Percentiles rank a stretch among this genome's conserved stretches.
These are phyloP conservation scores for Hypoxylon sp. DNA, from an alignment of 2,329 filamentous ascomycete species.

Conservation along the genomic window DNA sequence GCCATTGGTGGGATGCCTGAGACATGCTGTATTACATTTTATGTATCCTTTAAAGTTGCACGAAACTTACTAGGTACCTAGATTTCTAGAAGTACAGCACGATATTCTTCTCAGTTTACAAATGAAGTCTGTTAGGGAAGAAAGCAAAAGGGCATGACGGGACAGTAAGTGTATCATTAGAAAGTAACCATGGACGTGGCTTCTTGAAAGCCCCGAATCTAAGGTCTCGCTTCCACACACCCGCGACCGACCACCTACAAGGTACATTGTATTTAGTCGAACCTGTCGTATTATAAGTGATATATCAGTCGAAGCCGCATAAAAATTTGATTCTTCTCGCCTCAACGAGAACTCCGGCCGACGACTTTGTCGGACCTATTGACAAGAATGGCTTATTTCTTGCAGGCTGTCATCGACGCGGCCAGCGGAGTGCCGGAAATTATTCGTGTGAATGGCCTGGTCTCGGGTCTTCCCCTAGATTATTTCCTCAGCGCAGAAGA, in stretches of 20 bases:
- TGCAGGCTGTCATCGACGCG: constrained; percentile 3
- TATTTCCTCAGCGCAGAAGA: constrained; percentile 18
- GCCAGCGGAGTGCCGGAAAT: constrained; percentile 33
- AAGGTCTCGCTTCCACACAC: not conserved
- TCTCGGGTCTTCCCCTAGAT: constrained; percentile 29
- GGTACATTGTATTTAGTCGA: not conserved
- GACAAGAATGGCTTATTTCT: constrained; percentile 8
- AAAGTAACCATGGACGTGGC: not conserved
- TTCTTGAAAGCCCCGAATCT: constrained; percentile 11
- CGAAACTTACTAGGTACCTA: no score
- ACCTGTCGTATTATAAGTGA: constrained; percentile 8
- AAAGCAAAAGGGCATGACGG: not conserved
- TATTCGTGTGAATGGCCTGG: constrained; percentile 29
- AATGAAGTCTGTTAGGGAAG: not conserved
- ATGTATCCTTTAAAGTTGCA: not conserved
- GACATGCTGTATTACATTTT: not conserved
- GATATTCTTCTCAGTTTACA: not conserved
- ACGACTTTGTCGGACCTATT: constrained; percentile 1
- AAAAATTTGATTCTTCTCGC: constrained; percentile 14
- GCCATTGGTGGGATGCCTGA: constrained; percentile 9
- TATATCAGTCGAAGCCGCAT: constrained; percentile 12
- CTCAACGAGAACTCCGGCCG: constrained; percentile 5
- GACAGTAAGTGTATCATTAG: not conserved
- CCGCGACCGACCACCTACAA: not conserved
- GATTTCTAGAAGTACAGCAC: not conserved